Percentiles rank a stretch among this genome's conserved stretches.
These are phyloP conservation scores for Solanum ossicruentum DNA, from an alignment of 257 asterid genomes.

Conservation along the genomic window DNA sequence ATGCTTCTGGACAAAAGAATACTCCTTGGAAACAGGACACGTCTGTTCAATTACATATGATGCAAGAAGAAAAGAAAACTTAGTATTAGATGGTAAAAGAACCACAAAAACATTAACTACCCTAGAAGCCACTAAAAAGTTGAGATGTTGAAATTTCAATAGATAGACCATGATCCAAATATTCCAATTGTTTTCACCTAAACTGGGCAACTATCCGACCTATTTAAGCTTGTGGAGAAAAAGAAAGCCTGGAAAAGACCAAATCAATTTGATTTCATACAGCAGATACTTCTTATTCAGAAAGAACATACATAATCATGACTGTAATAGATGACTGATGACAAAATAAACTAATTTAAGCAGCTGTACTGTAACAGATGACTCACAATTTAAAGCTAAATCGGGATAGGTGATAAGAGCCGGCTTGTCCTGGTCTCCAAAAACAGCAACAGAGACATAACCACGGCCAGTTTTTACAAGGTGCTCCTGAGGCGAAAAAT, in stretches of 20 bases:
- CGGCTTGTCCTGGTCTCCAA: slow-evolving; percentile 93
- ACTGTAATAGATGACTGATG: not conserved
- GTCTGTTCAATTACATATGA: slow-evolving; percentile 22
- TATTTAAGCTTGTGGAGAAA: not conserved
- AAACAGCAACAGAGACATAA: slow-evolving; percentile 66
- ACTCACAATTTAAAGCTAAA: slow-evolving; percentile 89
- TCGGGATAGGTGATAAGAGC: slow-evolving; percentile 94
- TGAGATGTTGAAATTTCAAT: not conserved
- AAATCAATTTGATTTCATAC: not conserved
- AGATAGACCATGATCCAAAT: not conserved
- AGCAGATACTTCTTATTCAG: not conserved
- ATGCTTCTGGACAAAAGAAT: slow-evolving; percentile 40
- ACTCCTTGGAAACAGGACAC: slow-evolving; percentile 47
- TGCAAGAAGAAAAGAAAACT: not conserved
- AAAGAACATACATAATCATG: not conserved
- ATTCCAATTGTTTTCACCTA: not conserved
- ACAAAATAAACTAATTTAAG: not conserved
- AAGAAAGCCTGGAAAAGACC: not conserved
- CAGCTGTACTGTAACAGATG: not conserved
- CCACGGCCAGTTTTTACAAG: slow-evolving; percentile 74
- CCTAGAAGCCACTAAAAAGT: not conserved
- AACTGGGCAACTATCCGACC: not conserved
- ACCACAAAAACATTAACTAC: not conserved
- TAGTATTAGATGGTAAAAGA: slow-evolving; percentile 2
- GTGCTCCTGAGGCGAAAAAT: slow-evolving; percentile 64